These are phyloP conservation scores for Acmispon strigosus DNA, from an alignment of 306 rosid genomes.

Conservation along the genomic window DNA sequence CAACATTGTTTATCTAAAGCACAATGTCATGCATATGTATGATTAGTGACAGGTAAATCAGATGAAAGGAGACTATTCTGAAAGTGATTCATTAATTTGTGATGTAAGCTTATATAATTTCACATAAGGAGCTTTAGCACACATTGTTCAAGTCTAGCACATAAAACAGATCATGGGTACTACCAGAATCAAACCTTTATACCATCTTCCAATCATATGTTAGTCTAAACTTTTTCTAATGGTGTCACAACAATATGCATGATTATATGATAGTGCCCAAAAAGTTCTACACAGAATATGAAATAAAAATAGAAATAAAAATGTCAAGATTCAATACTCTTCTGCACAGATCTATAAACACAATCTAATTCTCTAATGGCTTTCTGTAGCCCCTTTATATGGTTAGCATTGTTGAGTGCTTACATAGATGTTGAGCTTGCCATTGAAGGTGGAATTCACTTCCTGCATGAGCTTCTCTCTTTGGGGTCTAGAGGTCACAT, in stretches of 20 bases:
- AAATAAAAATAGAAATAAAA: too few relatives aligned
- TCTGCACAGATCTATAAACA: background rate
- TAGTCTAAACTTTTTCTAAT: too few relatives aligned
- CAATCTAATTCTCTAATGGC: too few relatives aligned
- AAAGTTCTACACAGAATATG: too few relatives aligned
- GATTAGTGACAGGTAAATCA: background rate
- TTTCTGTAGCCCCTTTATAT: background rate
- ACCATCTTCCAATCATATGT: too few relatives aligned
- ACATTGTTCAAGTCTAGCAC: too few relatives aligned
- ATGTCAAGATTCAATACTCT: background rate
- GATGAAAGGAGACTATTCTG: background rate
- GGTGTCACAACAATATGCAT: too few relatives aligned
- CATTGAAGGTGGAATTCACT: constrained; percentile 42
- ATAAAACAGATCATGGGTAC: too few relatives aligned
- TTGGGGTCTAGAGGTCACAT: constrained; percentile 42
- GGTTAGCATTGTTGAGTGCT: constrained; percentile 1
- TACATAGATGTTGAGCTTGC: constrained; percentile 63
- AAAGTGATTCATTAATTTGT: background rate
- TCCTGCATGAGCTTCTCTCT: constrained; percentile 56
- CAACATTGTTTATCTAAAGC: constrained; percentile 70
- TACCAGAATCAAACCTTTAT: too few relatives aligned
- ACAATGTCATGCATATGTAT: constrained; percentile 6
- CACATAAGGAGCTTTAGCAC: too few relatives aligned
- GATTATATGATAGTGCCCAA: too few relatives aligned
- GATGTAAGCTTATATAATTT: too few relatives aligned